Evolutionary conservation across 2,329 filamentous ascomycete species (phyloP).

Genomic region (Aspergillus ustus): DNA sequence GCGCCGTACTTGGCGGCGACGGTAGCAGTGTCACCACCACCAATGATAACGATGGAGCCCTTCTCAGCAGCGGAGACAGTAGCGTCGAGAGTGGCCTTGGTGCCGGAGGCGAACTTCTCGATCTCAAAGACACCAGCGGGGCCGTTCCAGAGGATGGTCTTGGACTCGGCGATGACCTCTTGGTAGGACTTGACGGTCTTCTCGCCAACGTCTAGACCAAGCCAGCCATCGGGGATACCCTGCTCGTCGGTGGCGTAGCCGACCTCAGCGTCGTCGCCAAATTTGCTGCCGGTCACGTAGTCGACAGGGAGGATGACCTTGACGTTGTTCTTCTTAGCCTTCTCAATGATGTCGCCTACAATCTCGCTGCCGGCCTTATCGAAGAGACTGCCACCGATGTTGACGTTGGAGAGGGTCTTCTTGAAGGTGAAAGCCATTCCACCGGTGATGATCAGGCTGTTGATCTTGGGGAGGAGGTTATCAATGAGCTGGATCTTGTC

Average conservation of each 20-base stretch:
- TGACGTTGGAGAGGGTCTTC: constrained; percentile 91
- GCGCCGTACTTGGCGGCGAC: constrained; percentile 96
- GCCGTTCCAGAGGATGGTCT: constrained; percentile 99
- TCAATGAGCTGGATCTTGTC: constrained; percentile 99
- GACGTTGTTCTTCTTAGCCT: constrained; percentile 96
- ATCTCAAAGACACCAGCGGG: constrained; percentile 98
- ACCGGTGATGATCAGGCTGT: constrained; percentile 95
- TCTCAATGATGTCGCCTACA: constrained; percentile 83
- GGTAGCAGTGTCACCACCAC: constrained; percentile 96
- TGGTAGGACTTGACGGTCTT: constrained; percentile 89
- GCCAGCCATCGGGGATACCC: constrained; percentile 95
- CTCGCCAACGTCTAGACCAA: constrained; percentile 93
- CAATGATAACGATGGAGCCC: constrained; percentile 97
- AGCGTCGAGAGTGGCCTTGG: constrained; percentile 88
- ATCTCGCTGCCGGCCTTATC: constrained; percentile 94
- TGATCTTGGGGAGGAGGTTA: constrained; percentile 97
- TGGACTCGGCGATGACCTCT: constrained; percentile 80
- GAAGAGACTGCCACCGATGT: constrained; percentile 89
- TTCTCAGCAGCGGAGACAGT: constrained; percentile 78
- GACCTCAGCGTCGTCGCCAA: constrained; percentile 79
- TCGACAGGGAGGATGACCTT: constrained; percentile 93
- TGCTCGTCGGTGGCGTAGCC: constrained; percentile 82
- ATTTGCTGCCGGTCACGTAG: constrained; percentile 96
- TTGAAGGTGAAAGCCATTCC: constrained; percentile 99
- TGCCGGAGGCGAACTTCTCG: constrained; percentile 88